A percentile compares a stretch with the other conserved stretches of the same genome.
These are phyloP conservation scores for Trichoderma sp. DNA, from an alignment of 2,329 filamentous ascomycete genomes.

Conservation along the genomic window DNA sequence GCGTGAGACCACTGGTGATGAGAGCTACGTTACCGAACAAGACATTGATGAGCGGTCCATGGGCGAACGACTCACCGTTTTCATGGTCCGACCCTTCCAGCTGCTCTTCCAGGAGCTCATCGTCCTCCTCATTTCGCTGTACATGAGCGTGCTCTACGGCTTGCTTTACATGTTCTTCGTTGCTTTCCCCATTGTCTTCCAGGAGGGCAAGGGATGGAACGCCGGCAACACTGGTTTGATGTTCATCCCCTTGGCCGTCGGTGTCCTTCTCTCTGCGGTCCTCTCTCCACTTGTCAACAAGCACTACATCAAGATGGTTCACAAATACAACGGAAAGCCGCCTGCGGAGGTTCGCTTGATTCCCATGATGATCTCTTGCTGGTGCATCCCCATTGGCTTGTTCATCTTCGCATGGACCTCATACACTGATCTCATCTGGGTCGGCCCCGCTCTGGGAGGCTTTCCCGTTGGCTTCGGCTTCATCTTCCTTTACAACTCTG, in stretches of 20 bases:
- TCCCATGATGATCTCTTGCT: slow-evolving; percentile 78
- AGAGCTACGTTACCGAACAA: slow-evolving; percentile 71
- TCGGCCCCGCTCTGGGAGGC: slow-evolving; percentile 69
- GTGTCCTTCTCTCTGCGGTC: slow-evolving; percentile 65
- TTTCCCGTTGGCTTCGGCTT: slow-evolving; percentile 75
- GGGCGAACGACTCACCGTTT: slow-evolving; percentile 66
- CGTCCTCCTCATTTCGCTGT: slow-evolving; percentile 77
- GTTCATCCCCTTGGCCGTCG: slow-evolving; percentile 81
- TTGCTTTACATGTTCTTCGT: slow-evolving; percentile 77
- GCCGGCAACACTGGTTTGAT: slow-evolving; percentile 75
- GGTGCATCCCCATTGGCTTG: slow-evolving; percentile 62
- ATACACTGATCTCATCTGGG: slow-evolving; percentile 64
- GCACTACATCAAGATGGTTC: slow-evolving; percentile 67
- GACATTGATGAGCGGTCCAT: slow-evolving; percentile 74
- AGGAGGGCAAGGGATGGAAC: slow-evolving; percentile 74
- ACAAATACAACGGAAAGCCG: slow-evolving; percentile 66
- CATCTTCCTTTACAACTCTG: slow-evolving; percentile 79
- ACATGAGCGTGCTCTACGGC: slow-evolving; percentile 81
- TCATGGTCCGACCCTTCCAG: slow-evolving; percentile 80
- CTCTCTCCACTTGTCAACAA: slow-evolving; percentile 75
- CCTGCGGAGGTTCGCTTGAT: slow-evolving; percentile 76
- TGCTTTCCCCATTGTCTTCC: slow-evolving; percentile 68
- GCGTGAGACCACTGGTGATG: slow-evolving; percentile 64
- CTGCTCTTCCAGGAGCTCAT: slow-evolving; percentile 82
- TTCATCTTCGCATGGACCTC: slow-evolving; percentile 63